Base-by-base conservation (phyloP, 2,329 filamentous ascomycete species). In the Sporothrix humicola region DNA sequence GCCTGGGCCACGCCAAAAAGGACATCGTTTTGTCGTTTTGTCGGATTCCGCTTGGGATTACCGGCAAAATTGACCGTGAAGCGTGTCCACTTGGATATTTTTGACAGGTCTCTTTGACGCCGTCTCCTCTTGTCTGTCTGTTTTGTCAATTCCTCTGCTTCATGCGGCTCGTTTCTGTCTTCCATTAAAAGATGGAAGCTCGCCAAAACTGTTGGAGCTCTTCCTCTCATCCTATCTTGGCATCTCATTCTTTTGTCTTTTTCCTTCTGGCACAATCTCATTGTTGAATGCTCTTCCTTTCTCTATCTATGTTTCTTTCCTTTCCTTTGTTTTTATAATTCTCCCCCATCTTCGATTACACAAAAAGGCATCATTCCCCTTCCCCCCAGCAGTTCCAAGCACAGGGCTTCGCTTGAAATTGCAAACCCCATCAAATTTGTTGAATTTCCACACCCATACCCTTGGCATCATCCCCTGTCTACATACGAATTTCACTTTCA, bases 341-440 rank as follows among this genome's bases (percentile, higher is more conserved):
- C 46, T 48, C 42, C 15, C 42, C 20, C 31, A 31, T 20, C 15
- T 42, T 13, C 37, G 20, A 42, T 26, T n/a, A 26, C 61, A 26
- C 61, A 66, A 66, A 65, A 48, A 66, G 61, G 61, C 42, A 17
- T 17, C 42, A 48, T 12, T n/a, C 9, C 61, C 61, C 42, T 13
- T 20, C 26, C 4, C 42, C 61, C 20, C 61, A 66, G 61, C 42
- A 66, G 10, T 48, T 66, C 42, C 20, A 48, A 26, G 61, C 61
- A 46, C 61, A 26, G 61, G 26, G 61, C 42, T 66, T 66, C 42
- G 26, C 20, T 66, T 66, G 46, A 68, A 68, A 68, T 68, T 66
- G 65, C 23, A 68, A 37, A 68, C 44, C 46, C 46, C 48, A 31
- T 52, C 46, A 31, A 26, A 37, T 12, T 12, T 50, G 17, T 68